phyloP scores from a whole-genome alignment of 1,284 basidiomycete species.

The Melanopsichium pennsylvanicum region DNA sequence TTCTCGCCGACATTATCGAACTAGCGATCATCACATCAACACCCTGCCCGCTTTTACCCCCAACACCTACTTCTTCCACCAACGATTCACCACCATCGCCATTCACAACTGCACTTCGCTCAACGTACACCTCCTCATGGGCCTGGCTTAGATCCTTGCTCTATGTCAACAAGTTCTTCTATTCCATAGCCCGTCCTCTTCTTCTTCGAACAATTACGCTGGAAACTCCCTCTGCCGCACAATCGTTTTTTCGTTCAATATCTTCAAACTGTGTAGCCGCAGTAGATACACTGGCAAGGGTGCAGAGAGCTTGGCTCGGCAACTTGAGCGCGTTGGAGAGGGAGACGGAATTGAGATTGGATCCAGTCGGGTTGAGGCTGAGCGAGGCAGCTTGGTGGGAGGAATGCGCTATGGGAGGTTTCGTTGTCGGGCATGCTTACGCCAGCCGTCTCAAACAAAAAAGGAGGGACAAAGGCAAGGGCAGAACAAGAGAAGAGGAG shows the following conservation, averaged over 20 bases:
- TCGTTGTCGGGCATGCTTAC: conserved; percentile 40
- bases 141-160: conserved; percentile 11
- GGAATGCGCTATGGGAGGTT: conserved; percentile 35
- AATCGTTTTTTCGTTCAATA: conserved; percentile 1
- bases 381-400: conserved; percentile 38
- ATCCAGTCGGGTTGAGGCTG: conserved; percentile 15
- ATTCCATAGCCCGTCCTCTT: conserved; percentile 17
- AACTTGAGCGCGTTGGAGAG: conserved; percentile 14
- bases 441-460: conserved; percentile 5
- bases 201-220: conserved; percentile 32
- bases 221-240: background rate
- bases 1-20: conserved; percentile 33
- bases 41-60: conserved; percentile 7
- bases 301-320: conserved; percentile 33
- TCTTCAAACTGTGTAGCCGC: background rate
- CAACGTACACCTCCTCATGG: conserved; percentile 10
- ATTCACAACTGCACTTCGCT: conserved; percentile 14
- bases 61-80: background rate
- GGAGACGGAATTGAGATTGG: background rate
- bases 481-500: too few species aligned
- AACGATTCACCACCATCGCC: background rate
- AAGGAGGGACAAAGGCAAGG: background rate
- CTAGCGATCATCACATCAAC: conserved; percentile 23
- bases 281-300: background rate
- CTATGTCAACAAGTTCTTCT: conserved; percentile 27